Evolutionary conservation across 148 eudicot genomes (phyloP), one percentile per base, ranked within the genome.

Genomic region (Suaeda aralocaspica): DNA sequence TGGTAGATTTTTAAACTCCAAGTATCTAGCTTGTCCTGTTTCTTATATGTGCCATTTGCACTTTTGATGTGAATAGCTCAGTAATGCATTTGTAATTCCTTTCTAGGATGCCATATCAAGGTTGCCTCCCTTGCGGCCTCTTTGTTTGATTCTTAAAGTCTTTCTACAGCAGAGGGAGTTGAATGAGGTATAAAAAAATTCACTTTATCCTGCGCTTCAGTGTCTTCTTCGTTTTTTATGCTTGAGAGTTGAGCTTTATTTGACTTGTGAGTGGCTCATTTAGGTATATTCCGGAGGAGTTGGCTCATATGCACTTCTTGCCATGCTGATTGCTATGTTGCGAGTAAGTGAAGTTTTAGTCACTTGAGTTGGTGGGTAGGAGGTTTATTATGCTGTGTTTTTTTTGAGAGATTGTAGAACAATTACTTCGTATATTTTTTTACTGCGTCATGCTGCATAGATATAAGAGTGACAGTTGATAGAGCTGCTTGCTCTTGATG

Each of bases 261-360:
- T 41, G 57, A 39, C 18, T 63, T 5, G 22, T 45, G 29, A 6
- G 70, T 16, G 64, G 41, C 49, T 53, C 29, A 7, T 64, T 9
- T 77, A 94, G 98, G 98, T 94, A 44, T 91, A 91, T 69, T 85
- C 96, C 29, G 98, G 98, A 67, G 98, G 98, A 67, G 75, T 94
- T 73, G 98, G 98, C 19, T 94, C 98, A 8, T 94, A 89, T 77
- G 98, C 97, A 33, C 97, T 94, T 62, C 88, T 94, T 69, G 81
- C 84, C 44, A 94, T 94, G 98, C 89, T 94, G 73, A 89, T 94
- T 76, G 95, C 97, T 66, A 80, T 94, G 96, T 63, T 94, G 68
- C 95, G 84, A 87, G 98, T 94, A 83, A 72, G 80, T 81, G 14
- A 50, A 70, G 30, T 56, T 55, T 9, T 51, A 6, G 22, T 16